phyloP scores from a whole-genome alignment of 305 asterid species.

The Lippia alba region DNA sequence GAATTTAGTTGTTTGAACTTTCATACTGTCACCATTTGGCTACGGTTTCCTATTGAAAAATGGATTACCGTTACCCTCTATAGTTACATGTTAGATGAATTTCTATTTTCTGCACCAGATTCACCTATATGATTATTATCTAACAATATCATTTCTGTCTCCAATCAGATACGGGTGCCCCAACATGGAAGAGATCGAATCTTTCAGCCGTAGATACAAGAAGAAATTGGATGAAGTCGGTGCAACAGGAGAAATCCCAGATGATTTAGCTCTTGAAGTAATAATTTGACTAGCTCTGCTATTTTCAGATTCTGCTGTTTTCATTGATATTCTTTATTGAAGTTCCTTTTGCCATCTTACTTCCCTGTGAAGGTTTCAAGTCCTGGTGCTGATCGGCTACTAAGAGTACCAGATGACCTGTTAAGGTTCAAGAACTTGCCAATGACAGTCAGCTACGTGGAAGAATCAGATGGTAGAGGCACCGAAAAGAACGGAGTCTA shows the following conservation, averaged over 20 bases:
- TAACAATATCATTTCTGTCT: conserved; percentile 22
- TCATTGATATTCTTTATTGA: conserved; percentile 1
- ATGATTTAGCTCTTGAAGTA: conserved; percentile 91
- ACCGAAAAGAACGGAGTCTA: conserved; percentile 58
- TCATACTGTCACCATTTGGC: not conserved
- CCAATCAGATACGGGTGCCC: conserved; percentile 82
- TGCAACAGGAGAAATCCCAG: conserved; percentile 75
- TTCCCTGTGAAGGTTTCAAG: conserved; percentile 72
- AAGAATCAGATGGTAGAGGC: conserved; percentile 44
- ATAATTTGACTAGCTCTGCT: conserved; percentile 12
- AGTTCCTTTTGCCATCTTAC: conserved; percentile 4
- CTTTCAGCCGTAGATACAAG: conserved; percentile 72
- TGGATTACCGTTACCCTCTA: not conserved
- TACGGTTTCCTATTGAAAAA: not conserved
- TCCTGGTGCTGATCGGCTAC: conserved; percentile 85
- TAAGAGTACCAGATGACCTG: conserved; percentile 83
- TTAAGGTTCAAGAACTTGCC: conserved; percentile 75
- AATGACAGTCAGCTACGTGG: conserved; percentile 65
- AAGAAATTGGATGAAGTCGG: conserved; percentile 74
- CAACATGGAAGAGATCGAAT: conserved; percentile 71
- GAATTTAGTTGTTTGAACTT: no score
- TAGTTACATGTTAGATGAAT: conserved; percentile 20
- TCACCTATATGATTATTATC: not conserved
- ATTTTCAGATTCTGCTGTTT: not conserved
- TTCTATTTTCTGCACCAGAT: conserved; percentile 11